phyloP scores from a whole-genome alignment of 805 yeast species.

The Suhomyces kilbournensis region DNA sequence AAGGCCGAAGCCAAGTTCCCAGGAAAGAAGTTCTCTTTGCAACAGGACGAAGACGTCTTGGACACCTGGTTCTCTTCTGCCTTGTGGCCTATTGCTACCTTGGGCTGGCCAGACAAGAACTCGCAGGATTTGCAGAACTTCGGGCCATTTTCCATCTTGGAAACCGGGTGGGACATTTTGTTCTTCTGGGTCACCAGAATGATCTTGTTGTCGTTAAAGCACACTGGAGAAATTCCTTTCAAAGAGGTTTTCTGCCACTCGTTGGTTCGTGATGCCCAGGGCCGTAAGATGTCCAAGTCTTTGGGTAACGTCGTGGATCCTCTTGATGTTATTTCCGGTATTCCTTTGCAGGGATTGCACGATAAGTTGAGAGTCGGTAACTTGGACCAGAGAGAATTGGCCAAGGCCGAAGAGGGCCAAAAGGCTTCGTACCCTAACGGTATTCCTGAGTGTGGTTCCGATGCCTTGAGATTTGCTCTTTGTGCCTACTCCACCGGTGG shows the following conservation, averaged over 20 bases:
- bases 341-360: conserved; percentile 73
- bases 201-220: conserved; percentile 86
- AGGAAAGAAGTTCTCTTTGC: conserved; percentile 63
- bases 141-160: conserved; percentile 90
- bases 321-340: conserved; percentile 88
- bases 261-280: conserved; percentile 97
- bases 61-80: conserved; percentile 99
- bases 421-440: conserved; percentile 89
- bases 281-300: conserved; percentile 98
- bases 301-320: conserved; percentile 97
- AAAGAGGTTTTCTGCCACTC: conserved; percentile 98
- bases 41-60: conserved; percentile 96
- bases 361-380: conserved; percentile 77
- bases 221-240: conserved; percentile 90
- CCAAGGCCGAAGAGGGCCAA: conserved; percentile 86
- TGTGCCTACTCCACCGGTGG: conserved; percentile 99
- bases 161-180: conserved; percentile 98
- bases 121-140: conserved; percentile 71
- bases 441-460: conserved; percentile 99
- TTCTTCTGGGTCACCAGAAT: conserved; percentile 99
- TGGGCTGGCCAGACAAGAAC: conserved; percentile 85
- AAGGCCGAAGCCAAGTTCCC: conserved; percentile 79
- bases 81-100: conserved; percentile 94
- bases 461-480: conserved; percentile 94
- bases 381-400: conserved; percentile 84